Conservation (phyloP, 2,329 filamentous ascomycete species). For the Beauveria bassiana region DNA sequence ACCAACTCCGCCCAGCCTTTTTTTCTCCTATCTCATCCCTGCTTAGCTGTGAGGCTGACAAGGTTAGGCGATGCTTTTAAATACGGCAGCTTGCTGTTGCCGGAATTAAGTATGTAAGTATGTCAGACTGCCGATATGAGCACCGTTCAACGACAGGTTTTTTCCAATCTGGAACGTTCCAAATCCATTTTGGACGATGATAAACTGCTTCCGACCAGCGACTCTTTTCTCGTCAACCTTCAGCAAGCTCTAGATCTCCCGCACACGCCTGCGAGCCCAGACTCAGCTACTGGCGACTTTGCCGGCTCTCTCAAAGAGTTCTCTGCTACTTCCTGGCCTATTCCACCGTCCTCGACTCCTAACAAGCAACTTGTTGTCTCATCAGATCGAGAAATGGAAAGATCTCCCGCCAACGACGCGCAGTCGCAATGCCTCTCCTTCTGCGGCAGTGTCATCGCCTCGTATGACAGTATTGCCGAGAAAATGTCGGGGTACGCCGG, state of each 20-base stretch:
- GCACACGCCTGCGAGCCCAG: background rate
- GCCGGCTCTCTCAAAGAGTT: background rate
- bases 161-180: background rate
- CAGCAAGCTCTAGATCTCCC: background rate
- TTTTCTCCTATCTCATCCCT: background rate
- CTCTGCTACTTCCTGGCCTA: background rate
- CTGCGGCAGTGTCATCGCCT: background rate
- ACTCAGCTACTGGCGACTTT: background rate
- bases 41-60: background rate
- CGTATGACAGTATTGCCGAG: background rate
- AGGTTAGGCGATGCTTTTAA: background rate
- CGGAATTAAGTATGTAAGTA: too few relatives aligned
- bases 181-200: background rate
- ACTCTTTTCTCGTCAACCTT: background rate
- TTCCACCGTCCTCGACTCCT: background rate
- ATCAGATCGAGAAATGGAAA: background rate
- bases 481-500: background rate
- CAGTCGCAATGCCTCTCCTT: background rate
- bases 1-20: background rate
- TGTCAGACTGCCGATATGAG: background rate
- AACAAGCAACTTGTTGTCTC: background rate
- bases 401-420: background rate
- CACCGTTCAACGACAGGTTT: background rate
- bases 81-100: background rate
- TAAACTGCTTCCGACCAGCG: background rate